phyloP scores from a whole-genome alignment of 1,284 basidiomycete species.

The Jaminaea rosea region DNA sequence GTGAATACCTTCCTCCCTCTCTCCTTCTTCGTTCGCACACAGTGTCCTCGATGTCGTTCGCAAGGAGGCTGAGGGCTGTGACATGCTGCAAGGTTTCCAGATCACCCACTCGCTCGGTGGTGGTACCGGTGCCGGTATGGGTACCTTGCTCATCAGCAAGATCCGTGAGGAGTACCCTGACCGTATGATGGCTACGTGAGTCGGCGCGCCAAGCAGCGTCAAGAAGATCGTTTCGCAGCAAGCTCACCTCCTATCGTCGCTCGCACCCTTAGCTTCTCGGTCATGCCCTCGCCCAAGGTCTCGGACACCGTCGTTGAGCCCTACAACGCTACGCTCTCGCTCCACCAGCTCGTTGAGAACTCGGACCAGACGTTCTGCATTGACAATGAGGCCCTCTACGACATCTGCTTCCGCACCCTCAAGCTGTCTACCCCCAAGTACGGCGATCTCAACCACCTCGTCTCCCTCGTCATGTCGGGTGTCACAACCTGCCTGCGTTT shows the following conservation, averaged over 20 bases:
- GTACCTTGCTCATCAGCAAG: conserved; percentile 58
- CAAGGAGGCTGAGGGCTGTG: conserved; percentile 56
- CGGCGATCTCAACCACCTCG: conserved; percentile 92
- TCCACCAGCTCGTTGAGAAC: conserved; percentile 60
- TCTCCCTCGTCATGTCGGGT: conserved; percentile 96
- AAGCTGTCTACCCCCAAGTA: conserved; percentile 89
- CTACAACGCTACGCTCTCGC: conserved; percentile 58
- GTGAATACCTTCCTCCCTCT: not conserved
- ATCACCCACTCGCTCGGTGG: conserved; percentile 58
- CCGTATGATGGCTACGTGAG: conserved; percentile 60
- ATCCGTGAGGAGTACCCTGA: conserved; percentile 59
- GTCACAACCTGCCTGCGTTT: conserved; percentile 92
- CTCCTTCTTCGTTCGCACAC: conserved; percentile 50
- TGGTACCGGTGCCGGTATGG: conserved; percentile 60
- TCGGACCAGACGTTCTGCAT: conserved; percentile 60
- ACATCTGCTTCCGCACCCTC: conserved; percentile 93
- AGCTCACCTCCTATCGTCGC: too few species aligned
- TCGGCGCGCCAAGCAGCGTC: too few species aligned
- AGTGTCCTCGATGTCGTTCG: conserved; percentile 56
- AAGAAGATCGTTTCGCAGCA: too few species aligned
- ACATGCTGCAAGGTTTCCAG: conserved; percentile 58
- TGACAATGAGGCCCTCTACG: conserved; percentile 87
- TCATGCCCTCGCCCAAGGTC: conserved; percentile 57
- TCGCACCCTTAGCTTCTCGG: too few species aligned
- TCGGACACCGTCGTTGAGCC: conserved; percentile 59